Percentiles rank a stretch among this genome's conserved stretches.
Evolutionary conservation across 805 yeast genomes (phyloP).

Genomic region (Candida orba): DNA sequence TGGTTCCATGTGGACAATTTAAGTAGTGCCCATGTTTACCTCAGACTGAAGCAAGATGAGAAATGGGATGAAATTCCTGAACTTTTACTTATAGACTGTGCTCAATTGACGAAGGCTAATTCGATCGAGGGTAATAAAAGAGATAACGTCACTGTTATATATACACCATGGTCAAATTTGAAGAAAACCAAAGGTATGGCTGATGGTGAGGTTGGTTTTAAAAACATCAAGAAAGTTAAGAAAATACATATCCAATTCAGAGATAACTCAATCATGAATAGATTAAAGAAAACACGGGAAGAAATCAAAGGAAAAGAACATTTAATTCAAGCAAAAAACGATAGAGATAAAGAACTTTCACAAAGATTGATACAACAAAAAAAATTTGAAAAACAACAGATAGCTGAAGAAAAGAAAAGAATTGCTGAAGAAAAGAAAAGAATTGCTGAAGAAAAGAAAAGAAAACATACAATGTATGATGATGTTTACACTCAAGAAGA

Average conservation of each 20-base stretch:
- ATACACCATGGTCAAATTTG: conserved; percentile 69
- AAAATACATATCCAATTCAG: conserved; percentile 46
- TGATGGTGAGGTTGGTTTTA: conserved; percentile 71
- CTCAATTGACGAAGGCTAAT: conserved; percentile 70
- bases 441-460: conserved; percentile 33
- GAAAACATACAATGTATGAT: conserved; percentile 36
- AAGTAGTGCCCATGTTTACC: conserved; percentile 72
- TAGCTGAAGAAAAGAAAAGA: no score
- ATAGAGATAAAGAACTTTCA: conserved; percentile 30
- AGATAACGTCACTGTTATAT: conserved; percentile 57
- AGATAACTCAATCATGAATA: conserved; percentile 53
- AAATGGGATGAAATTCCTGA: conserved; percentile 43
- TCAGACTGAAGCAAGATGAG: conserved; percentile 45
- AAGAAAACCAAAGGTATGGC: conserved; percentile 66
- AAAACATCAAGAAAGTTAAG: conserved; percentile 47
- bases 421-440: conserved; percentile 30
- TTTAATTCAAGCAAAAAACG: conserved; percentile 29
- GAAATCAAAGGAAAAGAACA: conserved; percentile 35
- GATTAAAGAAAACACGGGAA: conserved; percentile 55
- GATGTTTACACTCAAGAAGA: conserved; percentile 43
- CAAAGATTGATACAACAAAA: conserved; percentile 19
- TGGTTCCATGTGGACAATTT: conserved; percentile 81
- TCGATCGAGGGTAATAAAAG: conserved; percentile 71
- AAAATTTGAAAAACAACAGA: conserved; percentile 18
- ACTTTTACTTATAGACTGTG: conserved; percentile 45